A percentile compares a stretch with the other conserved stretches of the same genome.
These are phyloP conservation scores for Balakata baccata DNA, from an alignment of 345 rosid genomes.

Conservation along the genomic window DNA sequence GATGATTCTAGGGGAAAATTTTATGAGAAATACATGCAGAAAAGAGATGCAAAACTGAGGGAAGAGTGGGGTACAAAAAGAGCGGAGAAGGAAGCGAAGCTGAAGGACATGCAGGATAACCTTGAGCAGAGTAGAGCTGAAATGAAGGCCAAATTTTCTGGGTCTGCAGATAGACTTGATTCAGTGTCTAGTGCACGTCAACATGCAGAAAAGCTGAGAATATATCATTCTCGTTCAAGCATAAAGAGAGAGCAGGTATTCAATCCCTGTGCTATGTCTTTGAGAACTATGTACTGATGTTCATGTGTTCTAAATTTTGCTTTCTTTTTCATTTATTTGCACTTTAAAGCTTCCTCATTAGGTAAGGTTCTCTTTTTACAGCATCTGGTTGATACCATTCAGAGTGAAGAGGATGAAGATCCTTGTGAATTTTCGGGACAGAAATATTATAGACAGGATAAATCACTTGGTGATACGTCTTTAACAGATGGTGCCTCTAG, in stretches of 20 bases:
- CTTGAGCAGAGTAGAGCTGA: slow-evolving; percentile 76
- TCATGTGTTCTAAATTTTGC: slow-evolving; percentile 11
- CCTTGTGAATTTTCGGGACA: slow-evolving; percentile 37
- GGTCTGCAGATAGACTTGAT: slow-evolving; percentile 40
- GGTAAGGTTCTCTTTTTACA: slow-evolving; percentile 42
- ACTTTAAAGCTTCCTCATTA: slow-evolving; percentile 12
- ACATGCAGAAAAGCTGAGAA: slow-evolving; percentile 62
- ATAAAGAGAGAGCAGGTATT: slow-evolving; percentile 77
- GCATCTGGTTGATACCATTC: slow-evolving; percentile 64
- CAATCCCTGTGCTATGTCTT: slow-evolving; percentile 10
- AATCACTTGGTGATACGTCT: slow-evolving; percentile 39
- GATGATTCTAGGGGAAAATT: slow-evolving; percentile 80
- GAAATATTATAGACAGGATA: slow-evolving; percentile 44
- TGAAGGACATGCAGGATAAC: slow-evolving; percentile 74
- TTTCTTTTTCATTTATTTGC: slow-evolving; percentile 2
- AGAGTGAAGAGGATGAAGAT: slow-evolving; percentile 74
- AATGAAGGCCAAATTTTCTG: slow-evolving; percentile 64
- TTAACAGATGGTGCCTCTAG: slow-evolving; percentile 45
- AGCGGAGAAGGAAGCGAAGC: slow-evolving; percentile 74
- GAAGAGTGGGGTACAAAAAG: slow-evolving; percentile 72
- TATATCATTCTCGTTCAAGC: slow-evolving; percentile 46
- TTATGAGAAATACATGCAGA: slow-evolving; percentile 71
- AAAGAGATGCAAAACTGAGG: slow-evolving; percentile 79
- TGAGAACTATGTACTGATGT: neutral
- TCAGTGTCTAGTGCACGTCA: slow-evolving; percentile 40